These are phyloP conservation scores for Endocladia muricata DNA, from an alignment of 31 red algal genomes.

Conservation along the genomic window DNA sequence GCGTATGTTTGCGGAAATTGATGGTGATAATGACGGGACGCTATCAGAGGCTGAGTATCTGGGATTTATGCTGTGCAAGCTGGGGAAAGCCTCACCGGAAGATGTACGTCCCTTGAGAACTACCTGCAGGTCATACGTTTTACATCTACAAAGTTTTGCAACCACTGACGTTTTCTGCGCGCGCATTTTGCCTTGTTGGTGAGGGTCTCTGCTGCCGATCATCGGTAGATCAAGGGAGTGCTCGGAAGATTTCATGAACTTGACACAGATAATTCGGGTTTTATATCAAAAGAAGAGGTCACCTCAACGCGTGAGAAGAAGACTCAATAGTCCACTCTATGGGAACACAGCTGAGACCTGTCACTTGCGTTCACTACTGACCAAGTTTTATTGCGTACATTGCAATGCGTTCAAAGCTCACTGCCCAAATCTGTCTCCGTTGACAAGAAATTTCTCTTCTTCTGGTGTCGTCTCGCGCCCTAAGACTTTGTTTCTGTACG, in stretches of 20 bases:
- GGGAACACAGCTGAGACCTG: too few species aligned
- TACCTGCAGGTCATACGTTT: not conserved
- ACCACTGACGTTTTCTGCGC: not conserved
- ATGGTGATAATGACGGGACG: slow-evolving; percentile 22
- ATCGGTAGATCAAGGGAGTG: not conserved
- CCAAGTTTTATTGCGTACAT: too few species aligned
- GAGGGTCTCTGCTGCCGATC: not conserved
- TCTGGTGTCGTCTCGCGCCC: slow-evolving; percentile 63
- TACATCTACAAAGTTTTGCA: not conserved
- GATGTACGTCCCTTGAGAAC: slow-evolving; percentile 29
- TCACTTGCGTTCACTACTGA: too few species aligned
- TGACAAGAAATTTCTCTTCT: slow-evolving; percentile 41
- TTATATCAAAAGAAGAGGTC: slow-evolving; percentile 19
- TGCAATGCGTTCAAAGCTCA: too few species aligned
- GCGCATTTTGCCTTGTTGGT: not conserved
- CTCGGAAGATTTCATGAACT: slow-evolving; percentile 16
- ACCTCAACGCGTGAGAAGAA: not conserved
- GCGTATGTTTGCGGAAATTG: slow-evolving; percentile 37
- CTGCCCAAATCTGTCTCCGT: slow-evolving; percentile 46
- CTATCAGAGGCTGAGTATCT: slow-evolving; percentile 48
- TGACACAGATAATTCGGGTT: slow-evolving; percentile 17
- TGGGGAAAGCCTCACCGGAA: slow-evolving; percentile 44
- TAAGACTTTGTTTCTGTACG: slow-evolving; percentile 70
- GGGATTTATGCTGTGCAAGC: slow-evolving; percentile 31
- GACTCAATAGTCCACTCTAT: too few species aligned